Conservation (phyloP, 495 filamentous ascomycete genomes). For the Hypoxylon subgilvum region DNA sequence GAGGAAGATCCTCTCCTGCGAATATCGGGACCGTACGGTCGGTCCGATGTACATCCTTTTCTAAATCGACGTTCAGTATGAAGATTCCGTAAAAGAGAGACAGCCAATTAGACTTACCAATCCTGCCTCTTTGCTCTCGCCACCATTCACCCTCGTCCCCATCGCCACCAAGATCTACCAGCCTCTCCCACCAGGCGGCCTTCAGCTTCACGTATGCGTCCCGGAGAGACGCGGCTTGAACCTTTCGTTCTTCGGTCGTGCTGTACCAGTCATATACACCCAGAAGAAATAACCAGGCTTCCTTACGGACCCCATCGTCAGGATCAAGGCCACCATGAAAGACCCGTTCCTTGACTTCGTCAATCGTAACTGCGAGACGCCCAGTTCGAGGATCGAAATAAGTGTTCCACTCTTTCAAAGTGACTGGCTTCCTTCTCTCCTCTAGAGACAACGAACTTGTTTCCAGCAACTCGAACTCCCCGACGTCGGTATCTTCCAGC, state of each 20-base stretch:
- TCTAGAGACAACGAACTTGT: constrained; percentile 73
- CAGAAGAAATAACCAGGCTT: constrained; percentile 94
- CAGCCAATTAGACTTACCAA: constrained; percentile 77
- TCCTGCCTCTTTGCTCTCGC: constrained; percentile 90
- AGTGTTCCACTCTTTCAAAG: constrained; percentile 81
- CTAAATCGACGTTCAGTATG: constrained; percentile 58
- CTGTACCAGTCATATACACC: constrained; percentile 93
- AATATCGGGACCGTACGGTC: constrained; percentile 93
- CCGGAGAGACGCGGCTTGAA: constrained; percentile 78
- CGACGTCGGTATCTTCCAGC: constrained; percentile 90
- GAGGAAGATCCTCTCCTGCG: constrained; percentile 95
- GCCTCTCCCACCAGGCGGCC: constrained; percentile 93
- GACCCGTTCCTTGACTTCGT: constrained; percentile 93
- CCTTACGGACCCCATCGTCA: constrained; percentile 89
- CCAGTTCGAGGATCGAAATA: constrained; percentile 82
- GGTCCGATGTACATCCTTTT: constrained; percentile 97
- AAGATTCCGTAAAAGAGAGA: neutral
- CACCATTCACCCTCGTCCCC: constrained; percentile 87
- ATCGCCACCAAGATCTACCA: constrained; percentile 79
- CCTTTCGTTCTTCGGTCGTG: constrained; percentile 77
- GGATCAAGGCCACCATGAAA: constrained; percentile 93
- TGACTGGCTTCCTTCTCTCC: constrained; percentile 77
- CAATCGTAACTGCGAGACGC: constrained; percentile 73
- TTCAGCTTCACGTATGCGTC: constrained; percentile 96
- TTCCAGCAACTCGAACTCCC: constrained; percentile 94